phyloP scores from a whole-genome alignment of 2,329 filamentous ascomycete genomes.

The Drechslerella coelobrocha region DNA sequence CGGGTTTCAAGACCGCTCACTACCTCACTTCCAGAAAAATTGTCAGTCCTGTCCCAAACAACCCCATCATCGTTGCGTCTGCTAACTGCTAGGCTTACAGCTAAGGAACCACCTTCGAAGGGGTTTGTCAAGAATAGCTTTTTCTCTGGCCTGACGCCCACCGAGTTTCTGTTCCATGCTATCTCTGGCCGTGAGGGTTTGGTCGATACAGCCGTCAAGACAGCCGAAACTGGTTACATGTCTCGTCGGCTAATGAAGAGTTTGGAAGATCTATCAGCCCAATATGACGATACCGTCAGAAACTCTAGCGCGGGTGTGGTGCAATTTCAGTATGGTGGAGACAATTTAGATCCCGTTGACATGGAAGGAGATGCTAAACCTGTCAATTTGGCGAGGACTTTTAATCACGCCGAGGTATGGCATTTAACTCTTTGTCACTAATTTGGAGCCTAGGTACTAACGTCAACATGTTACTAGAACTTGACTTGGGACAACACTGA shows the following conservation, averaged over 20 bases:
- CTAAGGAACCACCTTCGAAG: conserved; percentile 89
- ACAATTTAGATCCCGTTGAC: conserved; percentile 92
- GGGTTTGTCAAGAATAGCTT: conserved; percentile 98
- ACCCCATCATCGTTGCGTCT: not conserved
- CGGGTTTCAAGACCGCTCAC: conserved; percentile 91
- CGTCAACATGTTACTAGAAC: too few species aligned
- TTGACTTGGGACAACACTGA: conserved; percentile 81
- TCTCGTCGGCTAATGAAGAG: conserved; percentile 98
- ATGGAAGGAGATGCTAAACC: conserved; percentile 96
- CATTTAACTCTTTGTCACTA: too few species aligned
- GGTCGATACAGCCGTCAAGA: conserved; percentile 98
- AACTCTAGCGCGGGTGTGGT: conserved; percentile 88
- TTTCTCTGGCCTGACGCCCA: conserved; percentile 86
- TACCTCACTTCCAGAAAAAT: conserved; percentile 95
- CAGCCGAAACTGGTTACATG: conserved; percentile 98
- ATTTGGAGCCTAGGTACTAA: too few species aligned
- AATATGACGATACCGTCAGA: conserved; percentile 93
- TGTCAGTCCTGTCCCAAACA: conserved; percentile 22
- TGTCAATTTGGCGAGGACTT: conserved; percentile 90
- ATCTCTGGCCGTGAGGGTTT: conserved; percentile 98
- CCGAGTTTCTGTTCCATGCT: conserved; percentile 96
- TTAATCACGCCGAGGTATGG: conserved; percentile 79
- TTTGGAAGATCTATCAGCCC: conserved; percentile 87
- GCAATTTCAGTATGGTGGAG: conserved; percentile 96
- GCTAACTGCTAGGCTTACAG: conserved; percentile 55